Evolutionary conservation across 2,329 filamentous ascomycete species (phyloP), one percentile per base, ranked within the genome.

Genomic region (Clonostachys byssicola): DNA sequence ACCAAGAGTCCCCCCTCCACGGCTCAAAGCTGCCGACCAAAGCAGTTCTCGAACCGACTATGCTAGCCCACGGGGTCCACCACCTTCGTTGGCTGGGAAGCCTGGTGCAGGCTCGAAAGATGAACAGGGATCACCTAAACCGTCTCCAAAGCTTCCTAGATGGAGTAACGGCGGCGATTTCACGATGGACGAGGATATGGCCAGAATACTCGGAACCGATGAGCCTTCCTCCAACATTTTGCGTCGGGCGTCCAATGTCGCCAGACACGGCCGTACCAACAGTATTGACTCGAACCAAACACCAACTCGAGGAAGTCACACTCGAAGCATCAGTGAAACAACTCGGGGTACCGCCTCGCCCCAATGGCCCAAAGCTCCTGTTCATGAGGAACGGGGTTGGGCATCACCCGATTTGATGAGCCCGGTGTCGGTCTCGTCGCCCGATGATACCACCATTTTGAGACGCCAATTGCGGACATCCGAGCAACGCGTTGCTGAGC

Each of bases 181-280:
- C 60, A 94, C 88, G 50, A 84, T 96, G 85, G 92, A 97, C 54
- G 92, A 96, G 65, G 94, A 97, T 61, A 90, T 96, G 82, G 88
- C 89, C 46, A 86, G 92, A 48, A 92, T 96, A 49, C 75, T 96
- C 50, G 87, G 84, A 39, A 85, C 82, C 17, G 89, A 92, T 50
- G 88, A 91, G 61, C 46, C 46, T 40, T 86, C 83, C 34, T 85
- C 89, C 23, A 92, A 89, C 1, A 88, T 96, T 51, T 73, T 97
- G 52, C 88, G 89, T 48, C 84, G 90, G 45, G 88, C 96, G 39
- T 97, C 94, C 8, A 96, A 96, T 62, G 92, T 89, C 44, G 91
- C 96, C 48, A 89, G 91, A 53, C 94, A 97, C 66, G 91, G 91
- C 47, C 86, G 94, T 53, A 96, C 89, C 62, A 89, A 85, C 64